A percentile compares a stretch with the other conserved stretches of the same genome.
These are phyloP conservation scores for Actinomucor elegans DNA, from an alignment of 371 early-diverging fungal species.

Conservation along the genomic window DNA sequence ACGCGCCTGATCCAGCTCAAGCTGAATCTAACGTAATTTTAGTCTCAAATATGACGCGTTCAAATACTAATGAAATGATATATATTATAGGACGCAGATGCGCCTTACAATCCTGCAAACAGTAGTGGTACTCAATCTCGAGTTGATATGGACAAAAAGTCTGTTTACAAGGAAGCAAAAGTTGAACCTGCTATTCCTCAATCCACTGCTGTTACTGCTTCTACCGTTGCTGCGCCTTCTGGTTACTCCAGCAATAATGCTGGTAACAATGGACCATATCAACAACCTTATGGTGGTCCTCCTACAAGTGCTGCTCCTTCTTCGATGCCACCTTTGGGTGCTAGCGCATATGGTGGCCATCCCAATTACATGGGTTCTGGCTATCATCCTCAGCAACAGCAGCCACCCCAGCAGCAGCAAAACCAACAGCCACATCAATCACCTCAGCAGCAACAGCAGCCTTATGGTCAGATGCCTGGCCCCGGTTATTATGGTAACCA, in stretches of 20 bases:
- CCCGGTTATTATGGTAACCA: slow-evolving; percentile 16
- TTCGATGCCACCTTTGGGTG: slow-evolving; percentile 7
- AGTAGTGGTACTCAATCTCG: slow-evolving; percentile 7
- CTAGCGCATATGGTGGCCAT: slow-evolving; percentile 7
- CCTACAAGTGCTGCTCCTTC: neutral
- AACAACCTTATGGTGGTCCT: slow-evolving; percentile 3
- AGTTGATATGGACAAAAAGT: slow-evolving; percentile 3
- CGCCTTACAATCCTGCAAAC: neutral
- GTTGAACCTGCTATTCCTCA: slow-evolving; percentile 5
- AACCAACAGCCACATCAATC: slow-evolving; percentile 8
- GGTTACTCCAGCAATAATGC: neutral
- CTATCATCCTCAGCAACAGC: slow-evolving; percentile 9
- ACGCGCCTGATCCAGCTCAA: slow-evolving; percentile 70
- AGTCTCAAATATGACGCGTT: neutral
- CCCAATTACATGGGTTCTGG: slow-evolving; percentile 12
- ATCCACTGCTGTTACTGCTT: neutral
- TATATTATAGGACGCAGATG: slow-evolving; percentile 6
- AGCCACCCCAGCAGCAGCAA: slow-evolving; percentile 4
- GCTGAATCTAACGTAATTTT: slow-evolving; percentile 16
- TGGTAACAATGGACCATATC: slow-evolving; percentile 8
- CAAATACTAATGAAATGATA: neutral
- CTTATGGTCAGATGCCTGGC: slow-evolving; percentile 16
- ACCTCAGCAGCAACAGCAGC: slow-evolving; percentile 11
- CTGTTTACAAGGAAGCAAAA: slow-evolving; percentile 2
- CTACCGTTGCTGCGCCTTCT: neutral